phyloP scores from a whole-genome alignment of 441 rosid species.

The Arabidopsis hybrid region DNA sequence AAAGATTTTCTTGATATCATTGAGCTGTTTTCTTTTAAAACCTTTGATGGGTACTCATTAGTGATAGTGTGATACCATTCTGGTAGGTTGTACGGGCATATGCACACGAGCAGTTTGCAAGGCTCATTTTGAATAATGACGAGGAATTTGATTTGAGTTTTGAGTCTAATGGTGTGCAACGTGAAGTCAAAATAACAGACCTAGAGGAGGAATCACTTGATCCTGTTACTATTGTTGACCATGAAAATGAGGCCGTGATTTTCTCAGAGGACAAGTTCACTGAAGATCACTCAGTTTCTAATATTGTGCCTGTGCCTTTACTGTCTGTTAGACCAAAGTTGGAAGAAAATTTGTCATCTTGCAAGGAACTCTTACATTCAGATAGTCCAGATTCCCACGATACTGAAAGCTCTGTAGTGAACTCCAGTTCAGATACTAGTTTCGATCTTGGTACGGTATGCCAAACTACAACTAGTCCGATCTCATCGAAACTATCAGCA shows the following conservation, averaged over 20 bases:
- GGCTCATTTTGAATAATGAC: conserved; percentile 80
- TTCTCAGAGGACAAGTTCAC: conserved; percentile 46
- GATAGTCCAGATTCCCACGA: conserved; percentile 41
- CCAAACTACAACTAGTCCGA: conserved; percentile 58
- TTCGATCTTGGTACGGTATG: conserved; percentile 51
- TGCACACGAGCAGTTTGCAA: conserved; percentile 97
- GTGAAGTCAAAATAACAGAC: conserved; percentile 62
- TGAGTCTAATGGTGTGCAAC: conserved; percentile 64
- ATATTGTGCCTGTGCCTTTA: conserved; percentile 42
- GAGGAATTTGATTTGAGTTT: conserved; percentile 68
- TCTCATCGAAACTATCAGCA: conserved; percentile 87
- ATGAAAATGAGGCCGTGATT: conserved; percentile 45
- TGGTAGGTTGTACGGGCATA: conserved; percentile 87
- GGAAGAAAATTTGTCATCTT: conserved; percentile 47
- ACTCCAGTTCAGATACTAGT: conserved; percentile 45
- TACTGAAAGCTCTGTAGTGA: conserved; percentile 42
- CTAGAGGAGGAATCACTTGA: conserved; percentile 61
- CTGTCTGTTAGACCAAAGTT: conserved; percentile 50
- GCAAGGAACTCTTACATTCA: conserved; percentile 42
- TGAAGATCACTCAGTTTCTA: conserved; percentile 38
- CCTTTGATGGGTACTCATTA: conserved; percentile 33
- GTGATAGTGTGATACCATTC: conserved; percentile 30
- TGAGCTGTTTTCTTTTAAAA: conserved; percentile 17
- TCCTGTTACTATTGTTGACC: conserved; percentile 48
- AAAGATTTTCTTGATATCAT: conserved; percentile 5